Conservation (phyloP, 805 yeast genomes). For the Yarrowia yakushimensis region DNA sequence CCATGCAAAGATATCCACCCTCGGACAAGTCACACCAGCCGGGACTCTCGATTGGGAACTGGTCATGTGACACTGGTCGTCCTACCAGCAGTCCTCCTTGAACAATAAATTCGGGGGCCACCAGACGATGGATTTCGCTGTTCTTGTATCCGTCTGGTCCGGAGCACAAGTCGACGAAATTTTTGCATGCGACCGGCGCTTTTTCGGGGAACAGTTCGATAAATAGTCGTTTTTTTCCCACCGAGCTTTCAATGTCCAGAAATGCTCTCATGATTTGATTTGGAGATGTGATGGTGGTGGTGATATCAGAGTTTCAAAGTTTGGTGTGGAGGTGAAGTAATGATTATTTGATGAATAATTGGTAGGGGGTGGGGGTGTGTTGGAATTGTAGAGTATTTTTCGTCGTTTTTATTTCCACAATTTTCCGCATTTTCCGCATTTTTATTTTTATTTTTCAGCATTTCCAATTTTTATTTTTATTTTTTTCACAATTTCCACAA, state of each 20-base stretch:
- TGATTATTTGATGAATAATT: too few relatives aligned
- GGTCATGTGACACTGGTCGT: neutral
- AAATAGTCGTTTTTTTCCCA: neutral
- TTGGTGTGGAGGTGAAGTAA: too few relatives aligned
- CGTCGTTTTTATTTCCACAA: too few relatives aligned
- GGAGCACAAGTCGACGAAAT: neutral
- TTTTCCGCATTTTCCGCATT: too few relatives aligned
- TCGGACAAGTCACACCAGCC: neutral
- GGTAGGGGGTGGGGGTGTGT: too few relatives aligned
- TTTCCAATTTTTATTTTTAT: too few relatives aligned
- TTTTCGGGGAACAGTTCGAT: conserved; percentile 2
- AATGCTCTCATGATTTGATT: conserved; percentile 21
- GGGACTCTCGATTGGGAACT: conserved; percentile 1
- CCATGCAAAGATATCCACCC: conserved; percentile 14
- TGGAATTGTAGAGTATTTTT: too few relatives aligned
- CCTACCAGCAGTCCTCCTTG: conserved; percentile 11
- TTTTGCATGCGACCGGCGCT: neutral
- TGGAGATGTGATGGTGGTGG: too few relatives aligned
- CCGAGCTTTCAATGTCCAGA: neutral
- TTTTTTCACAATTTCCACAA: too few relatives aligned
- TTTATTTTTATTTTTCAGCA: too few relatives aligned
- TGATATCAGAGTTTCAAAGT: neutral
- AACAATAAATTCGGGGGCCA: conserved; percentile 19
- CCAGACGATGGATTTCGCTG: neutral
- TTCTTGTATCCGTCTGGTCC: neutral